Evolutionary conservation across 805 yeast genomes (phyloP).

Genomic region (Teunomyces atbi): DNA sequence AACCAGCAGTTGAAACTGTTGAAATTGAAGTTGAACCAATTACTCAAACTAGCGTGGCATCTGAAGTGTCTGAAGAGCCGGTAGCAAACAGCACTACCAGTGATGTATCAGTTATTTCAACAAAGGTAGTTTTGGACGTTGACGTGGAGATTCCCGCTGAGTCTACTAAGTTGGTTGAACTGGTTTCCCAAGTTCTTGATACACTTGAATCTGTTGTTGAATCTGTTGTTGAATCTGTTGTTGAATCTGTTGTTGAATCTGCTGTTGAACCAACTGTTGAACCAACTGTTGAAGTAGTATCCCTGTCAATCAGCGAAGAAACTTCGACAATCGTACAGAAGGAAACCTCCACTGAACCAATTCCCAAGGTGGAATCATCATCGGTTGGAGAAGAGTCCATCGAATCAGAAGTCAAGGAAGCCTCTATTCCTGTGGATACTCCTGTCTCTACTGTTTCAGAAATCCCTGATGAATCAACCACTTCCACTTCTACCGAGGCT

Average conservation of each 20-base stretch:
- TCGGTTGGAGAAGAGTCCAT: too few relatives aligned
- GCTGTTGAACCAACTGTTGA: not conserved
- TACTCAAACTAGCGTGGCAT: not conserved
- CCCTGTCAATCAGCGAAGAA: too few relatives aligned
- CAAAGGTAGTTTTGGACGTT: too few relatives aligned
- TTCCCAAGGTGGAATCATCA: not conserved
- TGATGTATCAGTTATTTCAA: too few relatives aligned
- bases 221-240: conserved; percentile 2
- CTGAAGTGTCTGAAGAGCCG: not conserved
- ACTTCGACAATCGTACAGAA: too few relatives aligned
- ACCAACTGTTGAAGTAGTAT: not conserved
- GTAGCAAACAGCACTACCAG: too few relatives aligned
- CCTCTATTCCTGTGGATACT: too few relatives aligned
- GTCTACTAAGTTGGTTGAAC: not conserved
- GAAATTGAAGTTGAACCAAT: not conserved
- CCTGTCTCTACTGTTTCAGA: too few relatives aligned
- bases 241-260: not conserved
- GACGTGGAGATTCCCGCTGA: too few relatives aligned
- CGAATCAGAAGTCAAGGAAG: too few relatives aligned
- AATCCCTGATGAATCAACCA: too few relatives aligned
- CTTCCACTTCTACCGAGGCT: conserved; percentile 2
- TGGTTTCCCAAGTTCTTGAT: not conserved
- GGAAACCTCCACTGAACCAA: not conserved
- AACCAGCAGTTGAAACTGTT: not conserved
- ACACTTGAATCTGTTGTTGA: conserved; percentile 4